Conservation (phyloP, 2,329 filamentous ascomycete species). For the Penicillium sclerotiorum region DNA sequence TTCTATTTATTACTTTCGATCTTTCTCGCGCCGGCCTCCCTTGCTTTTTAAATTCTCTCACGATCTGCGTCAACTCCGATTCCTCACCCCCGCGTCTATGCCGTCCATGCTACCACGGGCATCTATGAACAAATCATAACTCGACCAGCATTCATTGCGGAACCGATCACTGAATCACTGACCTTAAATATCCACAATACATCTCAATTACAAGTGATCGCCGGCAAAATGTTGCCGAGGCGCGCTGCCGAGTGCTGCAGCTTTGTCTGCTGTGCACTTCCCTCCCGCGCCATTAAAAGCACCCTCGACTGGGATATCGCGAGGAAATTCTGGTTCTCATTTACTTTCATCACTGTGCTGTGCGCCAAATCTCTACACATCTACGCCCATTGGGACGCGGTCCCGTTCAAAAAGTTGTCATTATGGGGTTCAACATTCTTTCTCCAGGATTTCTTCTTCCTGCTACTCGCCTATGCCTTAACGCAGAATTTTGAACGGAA, state of each 20-base stretch:
- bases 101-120: no score
- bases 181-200: no score
- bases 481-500: conserved; percentile 11
- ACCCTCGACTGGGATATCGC: conserved; percentile 15
- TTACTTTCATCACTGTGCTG: conserved; percentile 20
- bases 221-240: conserved; percentile 2
- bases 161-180: no score
- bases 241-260: conserved; percentile 3
- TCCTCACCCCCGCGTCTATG: no score
- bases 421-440: conserved; percentile 29
- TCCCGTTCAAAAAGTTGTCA: conserved; percentile 16
- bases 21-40: neutral
- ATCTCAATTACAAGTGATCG: neutral
- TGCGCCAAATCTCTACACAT: conserved; percentile 27
- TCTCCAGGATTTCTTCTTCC: conserved; percentile 21
- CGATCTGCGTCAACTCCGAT: no score
- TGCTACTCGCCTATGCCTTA: conserved; percentile 14
- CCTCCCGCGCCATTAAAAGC: conserved; percentile 10
- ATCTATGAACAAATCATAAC: no score
- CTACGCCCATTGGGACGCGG: conserved; percentile 23
- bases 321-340: conserved; percentile 24
- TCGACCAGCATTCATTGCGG: no score
- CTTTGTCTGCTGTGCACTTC: conserved; percentile 17
- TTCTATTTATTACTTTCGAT: conserved; percentile 12
- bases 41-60: neutral